Evolutionary conservation across 2,329 filamentous ascomycete genomes (phyloP).

Genomic region (Raffaelea ambrosiae): DNA sequence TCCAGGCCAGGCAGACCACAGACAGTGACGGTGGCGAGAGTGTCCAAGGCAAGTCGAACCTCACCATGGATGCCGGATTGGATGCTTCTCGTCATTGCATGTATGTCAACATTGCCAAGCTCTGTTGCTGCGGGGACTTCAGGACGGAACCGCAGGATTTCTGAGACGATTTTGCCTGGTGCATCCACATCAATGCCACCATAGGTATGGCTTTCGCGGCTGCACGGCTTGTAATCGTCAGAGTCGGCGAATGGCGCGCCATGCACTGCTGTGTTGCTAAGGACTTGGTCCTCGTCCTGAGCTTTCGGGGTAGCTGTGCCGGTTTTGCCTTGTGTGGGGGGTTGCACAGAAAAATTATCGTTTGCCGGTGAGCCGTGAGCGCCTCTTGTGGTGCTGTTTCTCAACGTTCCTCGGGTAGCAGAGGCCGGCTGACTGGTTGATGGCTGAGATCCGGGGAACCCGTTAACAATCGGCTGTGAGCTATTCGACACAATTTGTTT

Average conservation of each 20-base stretch:
- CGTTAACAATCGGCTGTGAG: constrained; percentile 38
- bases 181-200: constrained; percentile 66
- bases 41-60: constrained; percentile 82
- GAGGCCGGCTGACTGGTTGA: constrained; percentile 33
- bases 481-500: constrained; percentile 39
- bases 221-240: constrained; percentile 47
- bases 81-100: constrained; percentile 79
- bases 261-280: constrained; percentile 19
- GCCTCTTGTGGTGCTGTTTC: constrained; percentile 43
- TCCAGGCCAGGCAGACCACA: constrained; percentile 55
- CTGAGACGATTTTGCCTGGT: constrained; percentile 54
- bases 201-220: constrained; percentile 47
- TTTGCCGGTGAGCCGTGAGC: constrained; percentile 35
- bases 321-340: constrained; percentile 27
- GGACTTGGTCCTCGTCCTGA: constrained; percentile 19
- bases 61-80: constrained; percentile 86
- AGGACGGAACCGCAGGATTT: constrained; percentile 61
- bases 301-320: constrained; percentile 16
- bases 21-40: constrained; percentile 62
- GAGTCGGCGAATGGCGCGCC: constrained; percentile 33
- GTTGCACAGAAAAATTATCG: constrained; percentile 33
- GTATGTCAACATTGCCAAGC: constrained; percentile 81
- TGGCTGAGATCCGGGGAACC: constrained; percentile 36
- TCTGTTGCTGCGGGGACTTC: constrained; percentile 68
- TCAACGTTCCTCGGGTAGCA: constrained; percentile 33